These are phyloP conservation scores for Sphagnum tenellum DNA, from an alignment of 225 moss, liverwort and hornwort genomes.

Conservation along the genomic window DNA sequence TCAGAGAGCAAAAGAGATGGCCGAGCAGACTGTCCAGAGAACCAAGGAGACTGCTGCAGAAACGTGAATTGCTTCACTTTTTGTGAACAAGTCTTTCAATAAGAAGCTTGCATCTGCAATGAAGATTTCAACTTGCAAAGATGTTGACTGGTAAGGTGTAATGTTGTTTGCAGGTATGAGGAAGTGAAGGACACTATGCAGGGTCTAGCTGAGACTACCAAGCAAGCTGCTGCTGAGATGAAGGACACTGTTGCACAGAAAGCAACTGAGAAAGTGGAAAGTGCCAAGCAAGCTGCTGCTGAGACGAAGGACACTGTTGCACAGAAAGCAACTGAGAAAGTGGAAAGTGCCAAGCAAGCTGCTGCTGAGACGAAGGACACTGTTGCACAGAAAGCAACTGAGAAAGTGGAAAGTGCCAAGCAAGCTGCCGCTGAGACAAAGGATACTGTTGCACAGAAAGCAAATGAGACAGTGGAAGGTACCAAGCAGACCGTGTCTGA, in stretches of 20 bases:
- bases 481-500: conserved; percentile 1
- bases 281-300: conserved; percentile 5
- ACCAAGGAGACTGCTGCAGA: conserved; percentile 12
- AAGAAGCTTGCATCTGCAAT: not conserved
- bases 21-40: not conserved
- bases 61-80: conserved; percentile 4
- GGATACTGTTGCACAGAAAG: conserved; percentile 3
- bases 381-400: conserved; percentile 4
- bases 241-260: not conserved
- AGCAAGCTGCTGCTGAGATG: conserved; percentile 9
- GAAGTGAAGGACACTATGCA: not conserved
- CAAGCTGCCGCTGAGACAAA: conserved; percentile 4
- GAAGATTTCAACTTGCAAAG: not conserved
- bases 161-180: conserved; percentile 3
- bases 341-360: not conserved
- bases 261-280: conserved; percentile 3
- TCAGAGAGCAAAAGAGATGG: conserved; percentile 11
- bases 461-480: not conserved
- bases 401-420: not conserved
- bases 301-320: conserved; percentile 2
- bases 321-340: conserved; percentile 8
- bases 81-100: not conserved
- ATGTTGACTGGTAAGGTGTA: not conserved
- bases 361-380: conserved; percentile 2
- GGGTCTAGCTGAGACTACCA: conserved; percentile 6